Base-by-base conservation (phyloP, 169 alveolate species). In the Babesia ovata region DNA sequence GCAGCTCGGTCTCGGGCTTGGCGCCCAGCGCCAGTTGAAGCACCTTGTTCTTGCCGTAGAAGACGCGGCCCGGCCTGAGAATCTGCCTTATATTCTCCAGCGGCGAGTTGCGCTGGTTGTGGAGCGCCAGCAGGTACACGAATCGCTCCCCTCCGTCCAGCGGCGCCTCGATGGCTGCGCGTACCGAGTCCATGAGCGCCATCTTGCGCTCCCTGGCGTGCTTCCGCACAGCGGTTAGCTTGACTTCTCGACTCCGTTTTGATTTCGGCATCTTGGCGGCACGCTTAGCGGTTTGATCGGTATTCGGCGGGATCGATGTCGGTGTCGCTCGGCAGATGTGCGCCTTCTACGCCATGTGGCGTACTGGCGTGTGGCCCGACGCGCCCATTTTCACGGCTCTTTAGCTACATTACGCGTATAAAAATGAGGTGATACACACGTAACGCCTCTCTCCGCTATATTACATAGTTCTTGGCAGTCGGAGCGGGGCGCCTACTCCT, bases 1-100 rank as follows among this genome's bases (percentile, higher is more conserved):
- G 65, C 42, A 74, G 60, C 54, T 86, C 92, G 21, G 62, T 44
- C 66, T 88, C 93, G 0, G 93, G 84, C 49, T 72, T 63, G 29
- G 81, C 71, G 42, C 92, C 92, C 53, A 88, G 85, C 21, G 93
- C 93, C 66, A 88, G 67, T 63, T 81, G 91, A 79, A 88, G 74
- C 63, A 88, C 91, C 63, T 88, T 88, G 89, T 88, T 88, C 58
- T 88, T 88, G 45, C 93, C 93, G 36, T 81, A 81, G 50, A 81
- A 81, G 26, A 81, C 69, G 36, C 87, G 70, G 12, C 93, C 93
- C 6, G 93, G 93, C 46, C 63, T 60, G 19, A 88, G 69, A 17
- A 75, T 86, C 12, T 45, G 42, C 36, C 93, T 59, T 2, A 88
- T 86, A 22, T 65, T 66, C 39, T 88, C 87, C 33, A 88, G 71